Evolutionary conservation across 208 protist genomes (phyloP).

Genomic region (Leishmania gerbilli): DNA sequence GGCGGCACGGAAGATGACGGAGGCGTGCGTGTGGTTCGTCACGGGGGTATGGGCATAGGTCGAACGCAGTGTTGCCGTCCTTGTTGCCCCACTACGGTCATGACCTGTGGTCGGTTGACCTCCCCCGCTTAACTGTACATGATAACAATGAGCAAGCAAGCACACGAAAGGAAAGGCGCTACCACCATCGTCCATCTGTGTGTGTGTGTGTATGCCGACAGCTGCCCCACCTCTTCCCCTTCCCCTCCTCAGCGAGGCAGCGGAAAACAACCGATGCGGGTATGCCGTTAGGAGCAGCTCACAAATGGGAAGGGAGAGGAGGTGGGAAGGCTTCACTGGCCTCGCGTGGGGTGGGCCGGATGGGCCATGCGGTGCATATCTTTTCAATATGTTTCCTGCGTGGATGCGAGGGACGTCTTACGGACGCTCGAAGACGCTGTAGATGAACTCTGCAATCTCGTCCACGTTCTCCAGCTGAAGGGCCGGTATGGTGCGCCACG

Average conservation of each 20-base stretch:
- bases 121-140: conserved; percentile 1
- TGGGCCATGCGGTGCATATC: not conserved
- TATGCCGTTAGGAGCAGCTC: not conserved
- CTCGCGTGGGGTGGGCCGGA: not conserved
- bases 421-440: conserved; percentile 51
- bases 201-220: not conserved
- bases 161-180: not conserved
- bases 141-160: not conserved
- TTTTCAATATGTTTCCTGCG: not conserved
- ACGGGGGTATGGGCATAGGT: not conserved
- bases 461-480: conserved; percentile 41
- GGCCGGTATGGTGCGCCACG: conserved; percentile 26
- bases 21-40: not conserved
- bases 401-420: not conserved
- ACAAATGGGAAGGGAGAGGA: not conserved
- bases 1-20: too few relatives aligned
- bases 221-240: too few relatives aligned
- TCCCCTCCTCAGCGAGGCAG: not conserved
- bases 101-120: not conserved
- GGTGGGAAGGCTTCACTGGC: not conserved
- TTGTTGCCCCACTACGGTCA: not conserved
- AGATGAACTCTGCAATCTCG: conserved; percentile 75
- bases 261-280: not conserved
- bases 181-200: not conserved
- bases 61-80: not conserved